Percentiles rank a stretch among this genome's conserved stretches.
phyloP scores from a whole-genome alignment of 2,329 filamentous ascomycete genomes.

The Lachnellula occidentalis region DNA sequence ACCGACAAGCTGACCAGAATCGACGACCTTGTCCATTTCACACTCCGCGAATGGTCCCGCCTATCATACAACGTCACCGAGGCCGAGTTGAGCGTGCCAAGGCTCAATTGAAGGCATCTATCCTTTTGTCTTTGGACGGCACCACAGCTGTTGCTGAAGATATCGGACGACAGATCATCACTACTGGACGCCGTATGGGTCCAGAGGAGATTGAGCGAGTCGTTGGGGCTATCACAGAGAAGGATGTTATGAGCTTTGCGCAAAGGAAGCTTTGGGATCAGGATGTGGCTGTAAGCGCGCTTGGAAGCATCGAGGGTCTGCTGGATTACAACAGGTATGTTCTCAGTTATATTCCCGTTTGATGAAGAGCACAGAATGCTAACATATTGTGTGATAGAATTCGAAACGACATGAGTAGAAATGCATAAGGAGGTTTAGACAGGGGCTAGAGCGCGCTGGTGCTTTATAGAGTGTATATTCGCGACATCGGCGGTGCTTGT shows the following conservation, averaged over 20 bases:
- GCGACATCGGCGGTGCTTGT: constrained; percentile 25
- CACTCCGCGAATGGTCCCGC: constrained; percentile 96
- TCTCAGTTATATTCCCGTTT: neutral
- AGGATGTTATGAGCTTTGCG: constrained; percentile 96
- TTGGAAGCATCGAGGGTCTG: constrained; percentile 81
- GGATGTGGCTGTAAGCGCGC: constrained; percentile 88
- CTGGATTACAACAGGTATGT: constrained; percentile 10
- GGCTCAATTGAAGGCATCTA: constrained; percentile 97
- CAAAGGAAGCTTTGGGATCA: constrained; percentile 95
- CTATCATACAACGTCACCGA: constrained; percentile 82
- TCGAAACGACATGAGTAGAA: constrained; percentile 83
- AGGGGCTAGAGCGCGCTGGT: constrained; percentile 6
- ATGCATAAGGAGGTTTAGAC: constrained; percentile 36
- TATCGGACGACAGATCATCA: constrained; percentile 97
- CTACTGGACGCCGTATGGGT: constrained; percentile 85
- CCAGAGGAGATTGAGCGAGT: constrained; percentile 92
- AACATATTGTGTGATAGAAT: constrained; percentile 34
- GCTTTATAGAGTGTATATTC: constrained; percentile 31
- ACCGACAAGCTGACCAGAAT: constrained; percentile 81
- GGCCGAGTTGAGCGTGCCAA: constrained; percentile 97
- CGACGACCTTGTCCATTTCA: constrained; percentile 97
- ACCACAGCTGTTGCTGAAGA: constrained; percentile 97
- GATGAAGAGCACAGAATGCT: neutral
- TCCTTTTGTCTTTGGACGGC: constrained; percentile 93
- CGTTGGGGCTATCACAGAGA: constrained; percentile 83